Evolutionary conservation across 2,329 filamentous ascomycete species (phyloP).

Genomic region (Botrytis tulipae): DNA sequence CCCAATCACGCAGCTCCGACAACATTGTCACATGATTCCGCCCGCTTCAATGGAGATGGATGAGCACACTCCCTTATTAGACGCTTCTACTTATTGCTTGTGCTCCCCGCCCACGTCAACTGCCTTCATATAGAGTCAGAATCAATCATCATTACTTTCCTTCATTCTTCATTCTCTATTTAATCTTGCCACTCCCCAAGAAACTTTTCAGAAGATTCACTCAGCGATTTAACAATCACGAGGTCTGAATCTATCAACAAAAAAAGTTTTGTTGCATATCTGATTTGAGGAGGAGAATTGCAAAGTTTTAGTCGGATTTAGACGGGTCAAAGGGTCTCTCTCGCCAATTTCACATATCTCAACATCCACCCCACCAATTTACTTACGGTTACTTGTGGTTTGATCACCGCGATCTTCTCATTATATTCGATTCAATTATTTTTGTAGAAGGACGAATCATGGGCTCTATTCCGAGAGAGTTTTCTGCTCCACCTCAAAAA

Average conservation of each 20-base stretch:
- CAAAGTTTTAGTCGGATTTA: not conserved
- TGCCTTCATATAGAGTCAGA: not conserved
- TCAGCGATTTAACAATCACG: not conserved
- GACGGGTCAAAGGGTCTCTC: constrained; percentile 7
- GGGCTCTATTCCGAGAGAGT: constrained; percentile 30
- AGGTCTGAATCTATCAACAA: constrained; percentile 19
- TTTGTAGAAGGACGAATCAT: constrained; percentile 21
- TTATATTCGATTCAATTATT: not conserved
- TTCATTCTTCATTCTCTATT: not conserved
- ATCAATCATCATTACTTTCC: not conserved
- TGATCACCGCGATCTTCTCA: constrained; percentile 1
- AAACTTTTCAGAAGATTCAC: not conserved
- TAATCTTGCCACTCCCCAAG: not conserved
- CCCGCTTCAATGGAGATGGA: constrained; percentile 10
- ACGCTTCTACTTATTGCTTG: constrained; percentile 20
- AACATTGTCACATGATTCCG: constrained; percentile 3
- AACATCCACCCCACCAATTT: constrained; percentile 29
- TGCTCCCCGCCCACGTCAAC: constrained; percentile 18
- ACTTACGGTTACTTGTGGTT: constrained; percentile 28
- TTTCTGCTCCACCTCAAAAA: constrained; percentile 30
- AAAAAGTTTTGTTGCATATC: constrained; percentile 24
- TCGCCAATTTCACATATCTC: constrained; percentile 29
- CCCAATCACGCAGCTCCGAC: constrained; percentile 9
- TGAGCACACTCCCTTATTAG: constrained; percentile 6
- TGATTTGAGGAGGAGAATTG: constrained; percentile 18